phyloP scores from a whole-genome alignment of 345 rosid genomes.

The Erucastrum elatum region DNA sequence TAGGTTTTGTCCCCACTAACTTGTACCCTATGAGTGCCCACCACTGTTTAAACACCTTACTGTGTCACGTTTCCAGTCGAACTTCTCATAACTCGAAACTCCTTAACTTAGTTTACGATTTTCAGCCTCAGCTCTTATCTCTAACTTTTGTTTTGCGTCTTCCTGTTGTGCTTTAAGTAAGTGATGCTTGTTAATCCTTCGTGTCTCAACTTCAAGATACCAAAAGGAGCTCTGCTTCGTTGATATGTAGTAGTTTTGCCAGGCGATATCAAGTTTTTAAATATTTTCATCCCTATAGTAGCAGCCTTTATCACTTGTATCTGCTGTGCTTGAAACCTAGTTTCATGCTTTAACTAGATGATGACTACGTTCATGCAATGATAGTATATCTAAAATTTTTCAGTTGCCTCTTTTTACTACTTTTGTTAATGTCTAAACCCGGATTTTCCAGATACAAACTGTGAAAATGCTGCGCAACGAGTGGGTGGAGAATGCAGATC shows the following conservation, averaged over 20 bases:
- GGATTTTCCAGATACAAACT: slow-evolving; percentile 59
- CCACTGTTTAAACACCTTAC: neutral
- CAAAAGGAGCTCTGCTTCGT: neutral
- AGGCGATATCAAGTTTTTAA: slow-evolving; percentile 3
- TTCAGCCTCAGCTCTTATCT: neutral
- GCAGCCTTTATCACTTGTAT: neutral
- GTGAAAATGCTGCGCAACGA: slow-evolving; percentile 83
- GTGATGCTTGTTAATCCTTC: slow-evolving; percentile 2
- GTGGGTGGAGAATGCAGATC: slow-evolving; percentile 99
- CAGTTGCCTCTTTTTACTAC: neutral
- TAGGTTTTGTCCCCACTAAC: neutral
- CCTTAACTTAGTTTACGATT: neutral
- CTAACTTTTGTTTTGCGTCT: neutral
- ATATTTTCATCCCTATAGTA: neutral
- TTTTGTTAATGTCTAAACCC: neutral
- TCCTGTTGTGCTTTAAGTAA: slow-evolving; percentile 4
- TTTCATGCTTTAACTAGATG: slow-evolving; percentile 11
- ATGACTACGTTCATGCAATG: neutral
- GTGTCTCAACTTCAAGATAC: neutral
- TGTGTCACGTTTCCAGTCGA: slow-evolving; percentile 18
- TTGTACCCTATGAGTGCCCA: neutral
- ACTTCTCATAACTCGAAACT: neutral
- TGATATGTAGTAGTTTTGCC: neutral
- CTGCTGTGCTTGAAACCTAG: neutral
- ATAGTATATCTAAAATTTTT: slow-evolving; percentile 1